Evolutionary conservation across 176 grass and related monocot species (phyloP), one percentile per base, ranked within the genome.

Genomic region (Dactylis glomerata): DNA sequence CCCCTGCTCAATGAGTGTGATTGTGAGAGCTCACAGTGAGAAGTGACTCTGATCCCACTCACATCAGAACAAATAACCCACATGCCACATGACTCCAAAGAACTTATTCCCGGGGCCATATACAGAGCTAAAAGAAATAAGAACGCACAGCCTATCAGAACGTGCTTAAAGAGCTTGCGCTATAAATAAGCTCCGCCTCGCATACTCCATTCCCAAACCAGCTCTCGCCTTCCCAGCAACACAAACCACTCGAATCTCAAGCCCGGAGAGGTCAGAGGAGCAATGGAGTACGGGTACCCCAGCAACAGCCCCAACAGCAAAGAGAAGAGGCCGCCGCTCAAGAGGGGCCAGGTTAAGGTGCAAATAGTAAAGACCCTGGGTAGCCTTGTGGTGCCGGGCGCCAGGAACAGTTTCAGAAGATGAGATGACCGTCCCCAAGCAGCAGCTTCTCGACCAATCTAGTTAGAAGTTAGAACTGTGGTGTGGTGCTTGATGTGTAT

Each of bases 321-420:
- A 67, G 87, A 88, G 76, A 88, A 88, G 81, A 88, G 76, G 81
- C 87, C 80, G 15, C 80, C 86, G 6, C 73, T 83, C 40, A 88
- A 88, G 80, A 83, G 80, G 52, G 86, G 86, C 19, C 73, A 69
- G 72, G 55, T 88, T 3, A 88, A 88, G 75, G 10, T 42, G 81
- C 87, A 80, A 33, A 88, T 88, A 61, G 81, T 24, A 42, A 88
- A 73, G 75, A 80, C 75, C 33, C 62, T 84, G 33, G 54, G 87
- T 66, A 84, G 42, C 73, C 66, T 82, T 37, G 73, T 88, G 45
- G 30, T 24, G 54, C 86, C 78, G 17, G 30, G 45, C 7, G 46
- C 78, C 78, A 92, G 73, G 66, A 92, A 75, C 77, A 36, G 42
- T 52, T 88, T 84, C 81, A 51, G 67, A 22, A 82, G 82, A 77